phyloP scores from a whole-genome alignment of 2,329 filamentous ascomycete genomes.

The Dryadomyces quercus-mongolicae region DNA sequence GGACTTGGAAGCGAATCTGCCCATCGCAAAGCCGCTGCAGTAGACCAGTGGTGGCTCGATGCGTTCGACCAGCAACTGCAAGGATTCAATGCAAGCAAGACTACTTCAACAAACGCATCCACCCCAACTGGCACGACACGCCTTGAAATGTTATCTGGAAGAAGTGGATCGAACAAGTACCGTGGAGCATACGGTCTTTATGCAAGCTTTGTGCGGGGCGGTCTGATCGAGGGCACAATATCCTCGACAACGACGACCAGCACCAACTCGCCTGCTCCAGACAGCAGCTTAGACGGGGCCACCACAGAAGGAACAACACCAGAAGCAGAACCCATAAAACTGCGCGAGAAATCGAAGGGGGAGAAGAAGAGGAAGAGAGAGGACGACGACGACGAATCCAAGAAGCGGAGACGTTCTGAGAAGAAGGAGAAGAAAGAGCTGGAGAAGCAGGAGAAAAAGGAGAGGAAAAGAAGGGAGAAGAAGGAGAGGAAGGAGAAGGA shows the following conservation, averaged over 20 bases:
- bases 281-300: slow-evolving; percentile 1
- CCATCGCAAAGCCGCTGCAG: slow-evolving; percentile 45
- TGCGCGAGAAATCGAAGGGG: background rate
- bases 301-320: slow-evolving; percentile 17
- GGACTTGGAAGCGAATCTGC: slow-evolving; percentile 69
- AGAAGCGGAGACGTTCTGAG: background rate
- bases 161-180: slow-evolving; percentile 35
- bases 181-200: slow-evolving; percentile 58
- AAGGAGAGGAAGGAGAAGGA: slow-evolving; percentile 14
- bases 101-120: slow-evolving; percentile 41
- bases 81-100: slow-evolving; percentile 51
- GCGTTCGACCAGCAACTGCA: slow-evolving; percentile 88
- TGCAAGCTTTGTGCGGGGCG: slow-evolving; percentile 73
- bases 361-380: background rate
- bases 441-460: background rate
- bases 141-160: slow-evolving; percentile 37
- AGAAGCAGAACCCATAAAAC: slow-evolving; percentile 16
- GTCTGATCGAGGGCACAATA: slow-evolving; percentile 62
- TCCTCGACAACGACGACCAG: slow-evolving; percentile 14
- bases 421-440: background rate
- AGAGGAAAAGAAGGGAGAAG: slow-evolving; percentile 20
- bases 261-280: background rate
- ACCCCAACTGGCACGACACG: slow-evolving; percentile 32
- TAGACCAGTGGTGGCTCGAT: slow-evolving; percentile 93
- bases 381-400: background rate